Conservation (phyloP, 2,329 filamentous ascomycete species). For the Penicillium concentricum region DNA sequence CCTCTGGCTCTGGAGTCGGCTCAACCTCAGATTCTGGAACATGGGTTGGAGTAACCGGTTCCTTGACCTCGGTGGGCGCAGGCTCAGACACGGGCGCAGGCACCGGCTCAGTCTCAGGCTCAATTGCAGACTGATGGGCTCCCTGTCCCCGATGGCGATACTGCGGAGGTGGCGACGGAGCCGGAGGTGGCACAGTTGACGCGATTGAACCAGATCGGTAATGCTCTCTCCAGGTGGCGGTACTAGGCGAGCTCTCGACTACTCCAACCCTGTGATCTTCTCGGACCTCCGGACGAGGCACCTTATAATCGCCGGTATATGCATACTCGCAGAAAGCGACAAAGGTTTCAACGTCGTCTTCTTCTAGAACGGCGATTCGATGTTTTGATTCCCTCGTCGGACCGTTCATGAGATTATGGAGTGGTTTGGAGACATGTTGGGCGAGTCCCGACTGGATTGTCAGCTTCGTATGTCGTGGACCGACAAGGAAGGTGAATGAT, state of each 20-base stretch:
- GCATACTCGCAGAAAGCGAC: constrained; percentile 51
- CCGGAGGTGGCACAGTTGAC: constrained; percentile 29
- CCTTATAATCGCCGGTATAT: constrained; percentile 50
- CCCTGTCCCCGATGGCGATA: background rate
- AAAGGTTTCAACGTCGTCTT: constrained; percentile 51
- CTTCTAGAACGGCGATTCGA: constrained; percentile 44
- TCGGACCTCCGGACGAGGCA: constrained; percentile 24
- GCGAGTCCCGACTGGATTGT: constrained; percentile 48
- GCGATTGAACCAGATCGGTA: constrained; percentile 26
- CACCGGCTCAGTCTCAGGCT: background rate
- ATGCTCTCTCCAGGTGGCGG: constrained; percentile 16
- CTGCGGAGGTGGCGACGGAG: constrained; percentile 31
- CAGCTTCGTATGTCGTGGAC: constrained; percentile 46
- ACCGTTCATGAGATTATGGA: constrained; percentile 48
- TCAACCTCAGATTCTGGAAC: background rate
- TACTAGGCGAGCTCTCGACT: constrained; percentile 10
- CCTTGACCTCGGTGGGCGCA: background rate
- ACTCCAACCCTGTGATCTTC: constrained; percentile 21
- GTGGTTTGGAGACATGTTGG: constrained; percentile 44
- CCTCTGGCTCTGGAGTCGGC: background rate
- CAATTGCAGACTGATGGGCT: background rate
- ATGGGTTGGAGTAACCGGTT: background rate
- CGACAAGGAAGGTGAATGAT: constrained; percentile 49
- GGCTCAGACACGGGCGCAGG: background rate
- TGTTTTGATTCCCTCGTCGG: constrained; percentile 47